Base-by-base conservation (phyloP, 169 alveolate genomes). In the Eimeria tenella region DNA sequence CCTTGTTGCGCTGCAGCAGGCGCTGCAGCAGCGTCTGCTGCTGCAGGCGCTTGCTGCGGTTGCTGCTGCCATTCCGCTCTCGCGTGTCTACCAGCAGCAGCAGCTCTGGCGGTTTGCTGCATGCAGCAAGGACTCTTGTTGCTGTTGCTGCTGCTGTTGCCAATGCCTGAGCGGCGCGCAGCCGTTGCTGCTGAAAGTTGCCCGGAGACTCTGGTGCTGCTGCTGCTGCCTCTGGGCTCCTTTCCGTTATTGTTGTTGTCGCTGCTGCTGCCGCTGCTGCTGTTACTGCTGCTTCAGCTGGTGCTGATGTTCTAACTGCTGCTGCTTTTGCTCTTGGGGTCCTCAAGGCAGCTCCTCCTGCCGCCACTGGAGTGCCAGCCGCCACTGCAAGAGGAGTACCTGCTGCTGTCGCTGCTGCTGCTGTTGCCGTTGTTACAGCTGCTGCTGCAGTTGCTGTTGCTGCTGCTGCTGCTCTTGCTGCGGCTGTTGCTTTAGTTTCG, bases 21-120 rank as follows among this genome's bases (percentile, higher is more conserved):
- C 77, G 77, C 77, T 68, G 77, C 77, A 68, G 31, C 77, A 68
- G n/a, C 49, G 77, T 17, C 31, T n/a, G n/a, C 77, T 68, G 77
- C 77, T 68, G 77, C 77, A 68, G n/a, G 77, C 77, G 77, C 31
- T 23, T 68, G 49, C 77, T n/a, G 49, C 77, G 11, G 49, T n/a
- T n/a, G 49, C 77, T n/a, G 31, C 77, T 23, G 11, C 49, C n/a
- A 23, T 23, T 8, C n/a, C 77, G 11, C 55, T 68, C 77, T n/a
- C 77, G 11, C 42, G 42, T 68, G 77, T 68, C 77, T 11, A 23
- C n/a, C 31, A 68, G 77, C 77, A 68, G 77, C 77, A 68, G 49
- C 77, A 68, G 31, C 77, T 68, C 77, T 7, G 77, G 77, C 13
- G 77, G 77, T 13, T 68, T 13, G 31, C 77, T 68, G 31, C 77